phyloP scores from a whole-genome alignment of 441 rosid genomes.

The Metrosideros polymorpha region DNA sequence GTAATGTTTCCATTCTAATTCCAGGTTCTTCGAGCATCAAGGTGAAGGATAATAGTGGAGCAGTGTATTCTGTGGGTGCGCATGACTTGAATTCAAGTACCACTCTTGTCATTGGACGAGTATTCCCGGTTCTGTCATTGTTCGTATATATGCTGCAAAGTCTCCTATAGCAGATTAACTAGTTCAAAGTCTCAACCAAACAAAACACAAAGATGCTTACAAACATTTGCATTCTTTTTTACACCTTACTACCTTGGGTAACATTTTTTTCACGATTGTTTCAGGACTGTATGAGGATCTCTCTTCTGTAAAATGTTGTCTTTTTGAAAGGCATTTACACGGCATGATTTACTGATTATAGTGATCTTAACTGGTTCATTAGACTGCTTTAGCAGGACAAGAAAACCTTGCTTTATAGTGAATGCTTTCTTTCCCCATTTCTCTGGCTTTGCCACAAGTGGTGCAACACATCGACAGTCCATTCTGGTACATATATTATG shows the following conservation, averaged over 20 bases:
- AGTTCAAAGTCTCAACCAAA: background rate
- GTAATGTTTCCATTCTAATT: background rate
- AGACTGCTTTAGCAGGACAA: background rate
- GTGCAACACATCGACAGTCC: background rate
- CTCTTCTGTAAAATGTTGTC: background rate
- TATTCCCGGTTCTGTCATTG: background rate
- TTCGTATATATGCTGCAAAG: background rate
- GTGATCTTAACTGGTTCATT: background rate
- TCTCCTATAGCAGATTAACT: background rate
- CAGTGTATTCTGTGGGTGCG: slow-evolving; percentile 1
- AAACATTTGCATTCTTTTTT: background rate
- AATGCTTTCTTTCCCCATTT: background rate
- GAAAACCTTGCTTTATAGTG: background rate
- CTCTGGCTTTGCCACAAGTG: background rate
- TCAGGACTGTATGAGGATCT: background rate
- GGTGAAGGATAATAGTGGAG: background rate
- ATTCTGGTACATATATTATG: background rate
- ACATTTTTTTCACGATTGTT: background rate
- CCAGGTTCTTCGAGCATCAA: slow-evolving; percentile 11
- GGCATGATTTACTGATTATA: background rate
- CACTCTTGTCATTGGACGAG: background rate
- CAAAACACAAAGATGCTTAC: background rate
- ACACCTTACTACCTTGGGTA: background rate
- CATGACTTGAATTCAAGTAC: background rate
- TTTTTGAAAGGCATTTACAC: background rate